phyloP scores from a whole-genome alignment of 108 stramenopile species.

The Schizochytrium sp. region DNA sequence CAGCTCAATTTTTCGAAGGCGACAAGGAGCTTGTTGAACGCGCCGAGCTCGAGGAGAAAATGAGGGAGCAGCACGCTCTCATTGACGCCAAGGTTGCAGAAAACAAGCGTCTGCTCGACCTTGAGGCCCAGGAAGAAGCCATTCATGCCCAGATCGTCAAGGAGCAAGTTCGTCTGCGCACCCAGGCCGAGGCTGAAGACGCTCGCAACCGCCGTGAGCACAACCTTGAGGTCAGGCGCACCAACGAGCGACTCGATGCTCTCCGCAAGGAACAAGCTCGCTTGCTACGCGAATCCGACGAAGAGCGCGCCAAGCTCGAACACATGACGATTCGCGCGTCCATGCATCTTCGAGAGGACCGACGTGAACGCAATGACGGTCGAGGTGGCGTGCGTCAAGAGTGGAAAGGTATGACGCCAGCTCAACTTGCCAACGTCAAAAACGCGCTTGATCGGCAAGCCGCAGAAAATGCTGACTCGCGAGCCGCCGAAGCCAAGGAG shows the following conservation, averaged over 20 bases:
- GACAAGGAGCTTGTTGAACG: neutral
- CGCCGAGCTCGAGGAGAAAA: neutral
- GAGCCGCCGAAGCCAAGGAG: neutral
- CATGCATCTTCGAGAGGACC: neutral
- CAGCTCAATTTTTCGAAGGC: neutral
- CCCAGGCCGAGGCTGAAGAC: neutral
- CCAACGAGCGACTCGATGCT: neutral
- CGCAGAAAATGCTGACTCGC: neutral
- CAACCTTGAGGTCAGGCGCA: neutral
- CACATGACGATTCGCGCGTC: neutral
- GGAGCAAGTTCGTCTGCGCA: neutral
- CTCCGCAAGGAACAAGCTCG: neutral
- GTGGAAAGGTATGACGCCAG: neutral
- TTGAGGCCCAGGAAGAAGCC: neutral
- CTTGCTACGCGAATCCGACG: neutral
- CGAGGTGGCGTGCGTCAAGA: neutral
- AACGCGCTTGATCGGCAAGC: no score
- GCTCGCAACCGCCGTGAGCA: neutral
- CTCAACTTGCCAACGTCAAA: no score
- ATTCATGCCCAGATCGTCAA: neutral
- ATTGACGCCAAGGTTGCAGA: neutral
- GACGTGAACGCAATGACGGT: neutral
- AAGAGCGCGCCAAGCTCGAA: neutral
- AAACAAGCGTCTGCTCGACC: neutral
- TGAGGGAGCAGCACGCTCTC: neutral